Evolutionary conservation across 2,329 filamentous ascomycete genomes (phyloP), one percentile per base, ranked within the genome.

Genomic region (Pseudogymnoascus sp.): DNA sequence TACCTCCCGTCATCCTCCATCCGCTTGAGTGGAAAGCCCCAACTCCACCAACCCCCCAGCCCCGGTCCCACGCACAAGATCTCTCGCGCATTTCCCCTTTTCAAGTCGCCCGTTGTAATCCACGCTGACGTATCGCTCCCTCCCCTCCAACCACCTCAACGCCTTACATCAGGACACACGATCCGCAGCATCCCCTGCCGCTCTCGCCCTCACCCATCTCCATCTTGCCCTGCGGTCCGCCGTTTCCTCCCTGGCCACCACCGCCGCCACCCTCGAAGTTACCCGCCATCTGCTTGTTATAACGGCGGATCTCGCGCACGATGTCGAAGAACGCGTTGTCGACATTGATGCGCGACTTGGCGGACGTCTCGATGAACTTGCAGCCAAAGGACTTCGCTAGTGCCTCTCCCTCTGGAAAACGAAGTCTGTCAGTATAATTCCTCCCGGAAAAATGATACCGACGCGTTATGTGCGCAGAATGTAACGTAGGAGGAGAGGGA

Each of bases 311-410:
- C 76, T 97, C 95, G 75, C 95, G 89, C 64, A 99, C 95, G 70
- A 97, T 93, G 75, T 97, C 93, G 83, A 93, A 97, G 80, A 99
- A 99, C 63, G 93, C 92, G 79, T 96, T 93, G 78, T 99, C 95
- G 72, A 99, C 95, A 75, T 97, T 97, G 81, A 95, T 96, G 76
- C 93, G 89, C 67, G 93, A 96, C 81, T 97, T 99, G 69, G 95
- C 95, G 44, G 95, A 99, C 11, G 95, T 97, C 82, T 99, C 95
- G 79, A 97, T 96, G 81, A 97, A 99, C 75, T 95, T 96, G 88
- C 95, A 99, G 74, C 87, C 88, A 77, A 99, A 97, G 68, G 88
- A 87, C 70, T 85, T 85, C 67, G 93, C 93, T 69, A 97, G 81
- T 65, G 87, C 84, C 78, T 95, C 89, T 72, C 93, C 93, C 87